Base-by-base conservation (phyloP, 129 eudicot species). In the Apium graveolens region DNA sequence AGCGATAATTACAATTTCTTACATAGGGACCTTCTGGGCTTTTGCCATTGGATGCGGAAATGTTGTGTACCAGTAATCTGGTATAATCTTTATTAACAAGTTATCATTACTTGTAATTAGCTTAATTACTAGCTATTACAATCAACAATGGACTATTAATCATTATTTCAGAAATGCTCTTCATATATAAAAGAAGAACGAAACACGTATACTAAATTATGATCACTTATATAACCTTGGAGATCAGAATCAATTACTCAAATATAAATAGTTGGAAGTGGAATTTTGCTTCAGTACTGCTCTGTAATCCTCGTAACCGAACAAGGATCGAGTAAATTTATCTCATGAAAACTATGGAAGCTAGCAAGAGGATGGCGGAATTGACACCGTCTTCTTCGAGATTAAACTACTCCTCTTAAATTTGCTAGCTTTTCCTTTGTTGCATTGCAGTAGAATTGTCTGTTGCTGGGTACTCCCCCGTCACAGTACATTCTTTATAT, bases 301-400 rank as follows among this genome's bases (percentile, higher is more conserved):
- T 63, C 18, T 63, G 37, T 2, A 63, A 12, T 17, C 24, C 8
- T 7, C 12, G 63, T 24, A 20, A 53, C 24, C 27, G 65, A 27
- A 53, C 4, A 55, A 11, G 14, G 7, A 11, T 60, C 31, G n/a
- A n/a, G 34, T 31, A 21, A 34, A 5, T 70, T 37, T 2, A 70
- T 70, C 74, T 70, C 2, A 87, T 70, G 81, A 82, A 90, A 4
- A 93, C 94, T 17, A 93, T 87, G 81, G 92, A 88, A 77, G 96
- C 98, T 27, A 93, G 92, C 62, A 90, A 76, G 70, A 93, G 85
- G 60, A 93, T 90, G 37, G 98, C 98, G 0, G 96, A 84, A 69
- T 96, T 90, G 78, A 85, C 76, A 29, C 91, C 98, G 55, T 93
- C 98, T 38, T 88, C 92, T 83, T 93, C 84, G 63, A 93, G 89